Percentiles rank a stretch among this genome's conserved stretches.
phyloP scores from a whole-genome alignment of 805 yeast species.

The Candida tibetensis region DNA sequence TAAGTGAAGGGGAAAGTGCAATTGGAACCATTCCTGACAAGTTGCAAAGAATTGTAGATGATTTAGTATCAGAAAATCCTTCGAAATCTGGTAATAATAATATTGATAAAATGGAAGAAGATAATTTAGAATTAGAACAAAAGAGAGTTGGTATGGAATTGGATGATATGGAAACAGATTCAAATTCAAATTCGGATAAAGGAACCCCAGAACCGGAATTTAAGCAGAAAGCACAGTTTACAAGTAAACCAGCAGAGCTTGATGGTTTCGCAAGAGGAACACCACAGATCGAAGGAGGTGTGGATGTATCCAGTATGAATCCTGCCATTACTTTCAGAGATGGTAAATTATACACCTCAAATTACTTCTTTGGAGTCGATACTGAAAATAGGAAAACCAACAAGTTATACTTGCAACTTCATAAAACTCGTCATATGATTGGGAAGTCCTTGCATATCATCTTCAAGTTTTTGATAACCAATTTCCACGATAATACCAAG shows the following conservation, averaged over 20 bases:
- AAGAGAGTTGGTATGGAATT: slow-evolving; percentile 1
- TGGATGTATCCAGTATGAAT: slow-evolving; percentile 48
- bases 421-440: slow-evolving; percentile 55
- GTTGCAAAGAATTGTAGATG: slow-evolving; percentile 31
- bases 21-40: slow-evolving; percentile 32
- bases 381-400: slow-evolving; percentile 40
- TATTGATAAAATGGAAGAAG: neutral
- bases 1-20: slow-evolving; percentile 21
- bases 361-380: slow-evolving; percentile 61
- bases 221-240: slow-evolving; percentile 10
- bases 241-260: slow-evolving; percentile 9
- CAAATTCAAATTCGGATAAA: slow-evolving; percentile 1
- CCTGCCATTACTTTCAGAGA: slow-evolving; percentile 58
- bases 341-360: slow-evolving; percentile 58
- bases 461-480: slow-evolving; percentile 42
- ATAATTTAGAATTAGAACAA: neutral
- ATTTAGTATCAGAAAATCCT: slow-evolving; percentile 2
- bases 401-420: slow-evolving; percentile 44
- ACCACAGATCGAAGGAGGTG: slow-evolving; percentile 40
- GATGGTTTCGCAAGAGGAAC: slow-evolving; percentile 41
- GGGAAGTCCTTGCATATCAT: slow-evolving; percentile 65
- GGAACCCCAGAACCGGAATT: slow-evolving; percentile 4
- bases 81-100: neutral
- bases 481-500: slow-evolving; percentile 62
- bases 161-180: slow-evolving; percentile 2